Base-by-base conservation (phyloP, 2,329 filamentous ascomycete genomes). In the Cercospora beticola region DNA sequence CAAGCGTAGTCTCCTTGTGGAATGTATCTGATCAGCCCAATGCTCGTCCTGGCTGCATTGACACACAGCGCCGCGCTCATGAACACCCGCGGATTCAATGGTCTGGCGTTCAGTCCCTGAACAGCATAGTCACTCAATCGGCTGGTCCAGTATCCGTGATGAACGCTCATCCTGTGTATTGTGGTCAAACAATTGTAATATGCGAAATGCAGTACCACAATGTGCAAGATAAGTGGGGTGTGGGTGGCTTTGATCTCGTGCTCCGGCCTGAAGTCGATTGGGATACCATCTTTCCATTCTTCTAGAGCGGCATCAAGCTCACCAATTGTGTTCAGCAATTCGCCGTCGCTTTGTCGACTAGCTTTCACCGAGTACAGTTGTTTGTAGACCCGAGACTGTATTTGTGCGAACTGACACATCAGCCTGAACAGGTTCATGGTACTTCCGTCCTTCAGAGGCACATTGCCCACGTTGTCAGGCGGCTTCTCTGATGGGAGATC, bases 151-250 rank as follows among this genome's bases (percentile, higher is more conserved):
- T 97, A 97, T 14, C 95, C 95, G 78, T 97, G 94, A 75, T 98
- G 95, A 31, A 98, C 92, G 52, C 93, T 97, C 95, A 98, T 99
- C 62, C 95, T 92, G 79, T 99, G 95, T 72, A 99, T 97, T 0
- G 95, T 99, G 0, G 94, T 97, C 62, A 99, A 82, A 75, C 94
- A 97, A 79, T 99, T 99, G 83, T 98, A 98, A 81, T 99, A 99
- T 1, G 93, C 90, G 76, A 99, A 96, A 79, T 99, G 95, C 67
- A 99, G 83, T 78, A 97, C 92, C 69, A 97, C 94, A 63, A 99
- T 89, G 73, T 98, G 94, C 21, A 99, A 84, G 21, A 98, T 94
- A n/a, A 98, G 85, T 0, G 94, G 94, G 0, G 93, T 96, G 79
- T 97, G 93, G 0, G 91, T 91, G 0, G 93, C 92, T 79, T 93